Percentiles rank a stretch among this genome's conserved stretches.
Evolutionary conservation across 2,329 filamentous ascomycete genomes (phyloP).

Genomic region (Exophiala sideris): DNA sequence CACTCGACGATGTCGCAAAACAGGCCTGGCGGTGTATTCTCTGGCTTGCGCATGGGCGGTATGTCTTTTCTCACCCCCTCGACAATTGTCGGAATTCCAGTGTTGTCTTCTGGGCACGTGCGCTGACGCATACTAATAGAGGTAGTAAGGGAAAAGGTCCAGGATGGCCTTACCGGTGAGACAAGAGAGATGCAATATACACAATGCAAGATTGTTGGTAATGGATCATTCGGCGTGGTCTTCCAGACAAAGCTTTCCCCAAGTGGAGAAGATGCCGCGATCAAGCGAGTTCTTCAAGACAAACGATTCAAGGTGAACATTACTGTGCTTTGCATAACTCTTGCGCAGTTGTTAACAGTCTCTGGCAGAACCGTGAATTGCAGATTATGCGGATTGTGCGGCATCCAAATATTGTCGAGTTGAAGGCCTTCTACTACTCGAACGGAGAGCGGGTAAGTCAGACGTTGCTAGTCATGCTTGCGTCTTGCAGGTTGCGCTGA

Average conservation of each 20-base stretch:
- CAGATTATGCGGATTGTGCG: slow-evolving; percentile 99
- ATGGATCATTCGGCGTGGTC: slow-evolving; percentile 96
- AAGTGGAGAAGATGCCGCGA: slow-evolving; percentile 96
- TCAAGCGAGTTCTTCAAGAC: slow-evolving; percentile 97
- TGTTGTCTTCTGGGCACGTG: slow-evolving; percentile 15
- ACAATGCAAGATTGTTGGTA: slow-evolving; percentile 98
- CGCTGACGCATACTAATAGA: slow-evolving; percentile 55
- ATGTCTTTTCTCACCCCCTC: slow-evolving; percentile 46
- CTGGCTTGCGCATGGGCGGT: slow-evolving; percentile 94
- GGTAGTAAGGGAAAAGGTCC: slow-evolving; percentile 97
- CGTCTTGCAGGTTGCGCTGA: neutral
- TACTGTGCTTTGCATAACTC: neutral
- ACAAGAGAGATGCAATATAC: slow-evolving; percentile 97
- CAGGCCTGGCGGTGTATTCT: slow-evolving; percentile 78
- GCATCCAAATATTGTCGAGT: slow-evolving; percentile 96
- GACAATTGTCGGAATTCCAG: slow-evolving; percentile 9
- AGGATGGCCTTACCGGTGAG: slow-evolving; percentile 95
- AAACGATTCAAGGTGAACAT: slow-evolving; percentile 92
- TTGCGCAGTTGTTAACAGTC: slow-evolving; percentile 31
- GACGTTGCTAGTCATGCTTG: neutral
- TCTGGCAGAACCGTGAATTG: slow-evolving; percentile 83
- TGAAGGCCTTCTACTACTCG: slow-evolving; percentile 99
- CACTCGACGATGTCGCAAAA: slow-evolving; percentile 73
- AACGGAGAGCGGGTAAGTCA: slow-evolving; percentile 87
- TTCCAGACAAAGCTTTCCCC: slow-evolving; percentile 98